A percentile compares a stretch with the other conserved stretches of the same genome.
Evolutionary conservation across 495 filamentous ascomycete species (phyloP).

Genomic region (Penicillium soppii): DNA sequence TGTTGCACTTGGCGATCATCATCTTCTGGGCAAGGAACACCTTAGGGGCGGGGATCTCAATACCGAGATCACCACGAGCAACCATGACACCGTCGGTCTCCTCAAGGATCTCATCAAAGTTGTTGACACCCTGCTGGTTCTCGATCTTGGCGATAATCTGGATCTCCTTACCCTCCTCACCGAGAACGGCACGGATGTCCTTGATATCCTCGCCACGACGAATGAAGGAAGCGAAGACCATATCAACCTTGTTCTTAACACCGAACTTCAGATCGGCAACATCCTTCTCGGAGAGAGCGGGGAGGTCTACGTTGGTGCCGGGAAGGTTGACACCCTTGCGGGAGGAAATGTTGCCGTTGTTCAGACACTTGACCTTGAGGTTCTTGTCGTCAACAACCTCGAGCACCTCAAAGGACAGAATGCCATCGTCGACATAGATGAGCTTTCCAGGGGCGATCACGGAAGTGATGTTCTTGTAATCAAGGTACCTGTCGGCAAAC

Average conservation of each 20-base stretch:
- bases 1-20: conserved; percentile 99
- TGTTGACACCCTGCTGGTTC: conserved; percentile 98
- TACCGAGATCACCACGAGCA: conserved; percentile 96
- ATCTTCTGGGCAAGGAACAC: conserved; percentile 99
- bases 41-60: conserved; percentile 97
- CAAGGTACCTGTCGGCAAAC: conserved; percentile 71
- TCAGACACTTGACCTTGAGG: conserved; percentile 76
- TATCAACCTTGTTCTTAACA: conserved; percentile 97
- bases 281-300: conserved; percentile 98
- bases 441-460: conserved; percentile 89
- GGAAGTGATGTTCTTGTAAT: conserved; percentile 99
- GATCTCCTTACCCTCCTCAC: conserved; percentile 90
- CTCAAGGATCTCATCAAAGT: conserved; percentile 95
- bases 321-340: conserved; percentile 98
- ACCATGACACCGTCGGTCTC: conserved; percentile 99
- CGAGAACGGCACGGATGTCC: conserved; percentile 86
- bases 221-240: conserved; percentile 99
- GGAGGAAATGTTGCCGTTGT: conserved; percentile 97
- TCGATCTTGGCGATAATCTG: conserved; percentile 99
- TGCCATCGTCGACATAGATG: conserved; percentile 98
- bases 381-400: conserved; percentile 87
- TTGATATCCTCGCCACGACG: conserved; percentile 88
- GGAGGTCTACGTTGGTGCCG: conserved; percentile 97
- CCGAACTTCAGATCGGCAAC: conserved; percentile 89
- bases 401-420: conserved; percentile 91